Base-by-base conservation (phyloP, 352 stramenopile species). In the Hyaloperonospora brassicae region DNA sequence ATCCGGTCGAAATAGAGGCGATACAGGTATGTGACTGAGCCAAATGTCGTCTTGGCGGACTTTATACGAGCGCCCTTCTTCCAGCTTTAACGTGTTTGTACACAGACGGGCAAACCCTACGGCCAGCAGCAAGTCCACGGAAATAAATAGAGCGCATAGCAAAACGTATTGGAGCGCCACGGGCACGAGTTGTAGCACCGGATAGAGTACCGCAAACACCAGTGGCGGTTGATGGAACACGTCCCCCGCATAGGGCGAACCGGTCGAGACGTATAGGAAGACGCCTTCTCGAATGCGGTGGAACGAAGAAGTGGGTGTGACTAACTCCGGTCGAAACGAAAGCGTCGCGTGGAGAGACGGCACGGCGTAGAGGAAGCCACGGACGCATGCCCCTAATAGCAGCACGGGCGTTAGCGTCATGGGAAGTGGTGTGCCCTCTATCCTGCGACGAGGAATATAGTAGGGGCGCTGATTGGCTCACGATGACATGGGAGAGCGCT, bases 181-280 rank as follows among this genome's bases (percentile, higher is more conserved):
- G 2, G 70, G 50, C 1, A 70, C 31, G 10, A 58, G 21, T 1
- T 55, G 42, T 3, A 87, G 59, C n/a, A 84, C 24, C 13, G 70
- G 72, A 54, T 86, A 86, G 40, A 88, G 71, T 44, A 80, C 56
- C 21, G 75, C 73, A 48, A 91, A 87, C 25, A 89, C 66, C 34
- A 93, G 74, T 56, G 79, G 76, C 27, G 80, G 79, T 62, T 93
- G 83, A 59, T 93, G 83, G 64, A 86, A 93, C 34, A 82, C 71
- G 62, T 93, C 83, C 27, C 80, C 83, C 0, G 76, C 60, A 61
- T 93, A 93, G 14, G 83, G 79, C 17, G 76, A 81, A 8, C 73
- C 68, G 1, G 55, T 61, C 23, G 64, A 44, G 12, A 59, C 53
- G 46, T 76, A 77, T 21, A 91, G 72, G 46, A 77, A 85, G 9